Conservation (phyloP, 106 monocot genomes). For the Chionographis japonica region DNA sequence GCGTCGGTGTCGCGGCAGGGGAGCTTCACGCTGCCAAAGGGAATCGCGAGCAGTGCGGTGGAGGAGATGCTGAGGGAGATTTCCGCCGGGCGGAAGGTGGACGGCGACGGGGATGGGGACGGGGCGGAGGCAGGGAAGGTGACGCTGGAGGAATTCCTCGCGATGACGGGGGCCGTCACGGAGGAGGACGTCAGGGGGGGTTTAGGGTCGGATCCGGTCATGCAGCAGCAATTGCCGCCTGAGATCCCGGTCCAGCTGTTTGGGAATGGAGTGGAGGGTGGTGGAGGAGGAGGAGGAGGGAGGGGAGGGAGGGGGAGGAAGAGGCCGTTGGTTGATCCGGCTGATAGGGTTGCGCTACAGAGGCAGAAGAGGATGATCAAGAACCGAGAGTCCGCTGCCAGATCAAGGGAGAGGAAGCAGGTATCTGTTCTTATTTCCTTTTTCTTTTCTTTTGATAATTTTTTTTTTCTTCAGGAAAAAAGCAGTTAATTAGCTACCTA, state of each 20-base stretch:
- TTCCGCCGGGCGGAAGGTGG: conserved; percentile 12
- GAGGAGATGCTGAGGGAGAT: conserved; percentile 24
- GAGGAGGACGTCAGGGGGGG: conserved; percentile 24
- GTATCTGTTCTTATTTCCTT: conserved; percentile 8
- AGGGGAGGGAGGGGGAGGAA: conserved; percentile 39
- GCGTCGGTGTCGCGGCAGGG: conserved; percentile 2
- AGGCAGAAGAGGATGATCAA: conserved; percentile 93
- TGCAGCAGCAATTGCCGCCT: conserved; percentile 8
- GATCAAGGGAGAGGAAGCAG: conserved; percentile 90
- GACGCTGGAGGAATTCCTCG: conserved; percentile 51
- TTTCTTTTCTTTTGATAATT: no score
- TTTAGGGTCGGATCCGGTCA: conserved; percentile 3
- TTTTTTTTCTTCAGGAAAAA: no score
- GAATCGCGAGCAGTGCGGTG: conserved; percentile 1
- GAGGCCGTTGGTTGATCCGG: conserved; percentile 37
- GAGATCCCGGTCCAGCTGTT: conserved; percentile 18
- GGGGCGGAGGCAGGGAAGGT: conserved; percentile 13
- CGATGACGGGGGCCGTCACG: conserved; percentile 23
- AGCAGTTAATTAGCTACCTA: no score
- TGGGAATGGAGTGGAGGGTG: conserved; percentile 6
- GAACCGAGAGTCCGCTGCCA: conserved; percentile 82
- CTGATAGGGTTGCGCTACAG: conserved; percentile 50
- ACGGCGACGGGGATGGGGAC: conserved; percentile 5
- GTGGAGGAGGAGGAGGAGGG: not conserved
- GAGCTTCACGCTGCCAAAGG: not conserved